Percentiles rank a stretch among this genome's conserved stretches.
Evolutionary conservation across 2,329 filamentous ascomycete genomes (phyloP).

Genomic region (Cyphellophora attinorum): DNA sequence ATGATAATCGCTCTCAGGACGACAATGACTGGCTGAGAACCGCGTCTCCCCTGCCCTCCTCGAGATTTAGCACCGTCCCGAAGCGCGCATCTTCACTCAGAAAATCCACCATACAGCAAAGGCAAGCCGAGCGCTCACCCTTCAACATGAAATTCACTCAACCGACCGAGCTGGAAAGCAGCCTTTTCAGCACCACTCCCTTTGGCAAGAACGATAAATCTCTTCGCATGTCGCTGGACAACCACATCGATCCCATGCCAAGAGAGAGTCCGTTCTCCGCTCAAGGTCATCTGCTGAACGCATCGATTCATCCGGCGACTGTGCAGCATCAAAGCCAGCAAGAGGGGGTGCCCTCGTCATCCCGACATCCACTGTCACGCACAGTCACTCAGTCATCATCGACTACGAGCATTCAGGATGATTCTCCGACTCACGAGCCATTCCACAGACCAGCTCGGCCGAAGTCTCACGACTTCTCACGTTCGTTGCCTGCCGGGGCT

Average conservation of each 20-base stretch:
- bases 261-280: constrained; percentile 57
- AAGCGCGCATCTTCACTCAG: constrained; percentile 68
- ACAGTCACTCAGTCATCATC: constrained; percentile 82
- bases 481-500: constrained; percentile 63
- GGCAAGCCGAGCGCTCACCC: constrained; percentile 57
- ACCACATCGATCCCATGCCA: constrained; percentile 57
- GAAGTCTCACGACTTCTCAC: constrained; percentile 37
- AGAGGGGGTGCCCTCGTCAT: constrained; percentile 32
- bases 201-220: constrained; percentile 48
- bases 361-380: constrained; percentile 71
- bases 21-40: constrained; percentile 21
- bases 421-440: constrained; percentile 57
- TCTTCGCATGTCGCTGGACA: constrained; percentile 69
- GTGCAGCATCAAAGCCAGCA: constrained; percentile 23
- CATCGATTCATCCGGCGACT: constrained; percentile 43
- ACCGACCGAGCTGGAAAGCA: constrained; percentile 36
- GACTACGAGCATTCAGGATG: constrained; percentile 65
- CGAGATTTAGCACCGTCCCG: constrained; percentile 44
- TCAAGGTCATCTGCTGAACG: constrained; percentile 42
- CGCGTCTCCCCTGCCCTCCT: constrained; percentile 25
- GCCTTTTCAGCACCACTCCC: constrained; percentile 35
- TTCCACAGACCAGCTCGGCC: constrained; percentile 39
- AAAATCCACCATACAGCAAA: constrained; percentile 80
- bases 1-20: constrained; percentile 20
- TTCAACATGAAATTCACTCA: constrained; percentile 23